Conservation (phyloP, 1,139 yeast genomes). For the Geotrichum armillariae region DNA sequence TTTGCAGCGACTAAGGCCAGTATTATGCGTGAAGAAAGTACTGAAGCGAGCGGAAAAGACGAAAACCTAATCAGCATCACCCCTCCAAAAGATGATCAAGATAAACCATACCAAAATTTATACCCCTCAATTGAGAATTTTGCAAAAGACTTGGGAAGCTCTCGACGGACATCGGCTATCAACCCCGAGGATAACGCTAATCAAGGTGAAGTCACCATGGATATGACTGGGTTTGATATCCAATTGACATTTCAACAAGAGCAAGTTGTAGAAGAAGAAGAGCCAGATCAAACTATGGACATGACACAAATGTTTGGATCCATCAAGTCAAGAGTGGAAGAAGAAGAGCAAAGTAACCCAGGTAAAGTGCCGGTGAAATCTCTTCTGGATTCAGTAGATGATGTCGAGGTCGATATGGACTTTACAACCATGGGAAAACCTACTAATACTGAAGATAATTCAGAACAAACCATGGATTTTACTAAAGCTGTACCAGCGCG, state of each 20-base stretch:
- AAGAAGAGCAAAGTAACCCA: neutral
- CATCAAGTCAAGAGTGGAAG: constrained; percentile 13
- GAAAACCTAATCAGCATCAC: neutral
- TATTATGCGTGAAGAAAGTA: constrained; percentile 1
- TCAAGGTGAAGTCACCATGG: constrained; percentile 7
- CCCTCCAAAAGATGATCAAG: constrained; percentile 1
- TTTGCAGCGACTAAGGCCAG: constrained; percentile 23
- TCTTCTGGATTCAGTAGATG: neutral
- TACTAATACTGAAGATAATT: neutral
- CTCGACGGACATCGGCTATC: constrained; percentile 9
- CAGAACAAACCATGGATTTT: constrained; percentile 1
- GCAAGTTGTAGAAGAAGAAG: constrained; percentile 22
- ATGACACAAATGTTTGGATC: constrained; percentile 25
- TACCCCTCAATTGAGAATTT: constrained; percentile 15
- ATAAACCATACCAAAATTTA: constrained; percentile 3
- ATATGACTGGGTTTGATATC: constrained; percentile 5
- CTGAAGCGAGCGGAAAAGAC: neutral
- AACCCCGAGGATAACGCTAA: constrained; percentile 2
- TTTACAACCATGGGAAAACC: neutral
- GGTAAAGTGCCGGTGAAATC: neutral
- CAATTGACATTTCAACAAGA: constrained; percentile 8
- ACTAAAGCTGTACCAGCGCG: neutral
- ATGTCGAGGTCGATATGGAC: constrained; percentile 9
- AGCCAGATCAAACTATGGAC: constrained; percentile 25
- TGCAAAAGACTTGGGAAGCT: constrained; percentile 13